A percentile compares a stretch with the other conserved stretches of the same genome.
Evolutionary conservation across 208 protist genomes (phyloP).

Genomic region (Trypanosoma scelopori): DNA sequence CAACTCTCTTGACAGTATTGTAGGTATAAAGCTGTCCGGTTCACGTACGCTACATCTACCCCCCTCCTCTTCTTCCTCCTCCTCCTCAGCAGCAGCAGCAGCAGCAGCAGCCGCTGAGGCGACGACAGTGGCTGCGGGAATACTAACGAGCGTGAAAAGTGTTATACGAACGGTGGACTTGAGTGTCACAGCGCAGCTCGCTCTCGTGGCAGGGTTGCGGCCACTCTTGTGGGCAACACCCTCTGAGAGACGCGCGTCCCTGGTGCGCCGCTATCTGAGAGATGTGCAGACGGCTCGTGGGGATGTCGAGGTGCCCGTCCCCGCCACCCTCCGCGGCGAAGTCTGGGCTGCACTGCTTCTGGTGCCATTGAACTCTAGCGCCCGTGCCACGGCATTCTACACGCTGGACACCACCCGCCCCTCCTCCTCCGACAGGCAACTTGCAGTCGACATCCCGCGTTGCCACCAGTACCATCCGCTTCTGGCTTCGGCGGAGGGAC

Average conservation of each 20-base stretch:
- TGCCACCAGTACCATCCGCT: conserved; percentile 94
- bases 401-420: conserved; percentile 19
- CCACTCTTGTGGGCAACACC: conserved; percentile 8
- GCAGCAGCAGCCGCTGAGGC: neutral
- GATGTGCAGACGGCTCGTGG: conserved; percentile 3
- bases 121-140: neutral
- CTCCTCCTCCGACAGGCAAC: conserved; percentile 76
- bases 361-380: conserved; percentile 37
- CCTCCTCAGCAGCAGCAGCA: neutral
- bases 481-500: conserved; percentile 67
- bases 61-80: neutral
- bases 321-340: conserved; percentile 76
- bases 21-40: conserved; percentile 12
- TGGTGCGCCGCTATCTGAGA: conserved; percentile 34
- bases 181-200: conserved; percentile 37
- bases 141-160: conserved; percentile 25
- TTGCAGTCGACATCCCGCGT: conserved; percentile 93
- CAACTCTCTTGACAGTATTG: conserved; percentile 22
- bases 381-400: conserved; percentile 24
- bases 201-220: conserved; percentile 31
- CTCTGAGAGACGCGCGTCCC: neutral
- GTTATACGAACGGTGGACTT: conserved; percentile 36
- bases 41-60: neutral
- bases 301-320: conserved; percentile 40
- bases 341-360: conserved; percentile 89